Evolutionary conservation across 1,284 basidiomycete species (phyloP).

Genomic region (Microbotryomycetes sp.): DNA sequence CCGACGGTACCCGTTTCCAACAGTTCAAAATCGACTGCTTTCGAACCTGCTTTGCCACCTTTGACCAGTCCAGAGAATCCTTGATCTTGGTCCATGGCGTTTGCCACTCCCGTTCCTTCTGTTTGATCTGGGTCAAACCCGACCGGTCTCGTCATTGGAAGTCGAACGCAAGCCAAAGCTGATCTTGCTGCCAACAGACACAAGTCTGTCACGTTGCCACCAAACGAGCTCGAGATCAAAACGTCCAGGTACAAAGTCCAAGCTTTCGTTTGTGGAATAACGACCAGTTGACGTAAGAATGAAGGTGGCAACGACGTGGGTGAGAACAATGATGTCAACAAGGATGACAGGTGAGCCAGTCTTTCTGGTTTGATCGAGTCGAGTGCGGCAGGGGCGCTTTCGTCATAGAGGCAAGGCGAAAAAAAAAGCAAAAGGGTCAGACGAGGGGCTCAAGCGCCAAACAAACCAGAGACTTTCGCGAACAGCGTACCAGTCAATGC

Average conservation of each 20-base stretch:
- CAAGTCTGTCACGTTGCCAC: constrained; percentile 28
- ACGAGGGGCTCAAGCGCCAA: no score
- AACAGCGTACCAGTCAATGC: constrained; percentile 21
- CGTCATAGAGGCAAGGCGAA: neutral
- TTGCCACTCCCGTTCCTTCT: neutral
- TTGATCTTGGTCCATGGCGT: constrained; percentile 8
- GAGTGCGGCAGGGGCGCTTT: constrained; percentile 23
- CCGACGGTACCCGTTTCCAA: constrained; percentile 18
- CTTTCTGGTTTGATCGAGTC: constrained; percentile 18
- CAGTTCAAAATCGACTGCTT: constrained; percentile 32
- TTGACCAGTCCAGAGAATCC: constrained; percentile 31
- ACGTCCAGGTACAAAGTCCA: constrained; percentile 33
- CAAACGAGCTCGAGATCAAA: constrained; percentile 23
- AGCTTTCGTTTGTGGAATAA: constrained; percentile 22
- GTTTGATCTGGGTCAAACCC: constrained; percentile 16
- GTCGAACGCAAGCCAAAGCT: constrained; percentile 16
- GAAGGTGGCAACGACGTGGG: constrained; percentile 14
- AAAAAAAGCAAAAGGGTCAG: neutral
- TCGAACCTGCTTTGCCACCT: constrained; percentile 28
- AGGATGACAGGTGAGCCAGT: constrained; percentile 20
- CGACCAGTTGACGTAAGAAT: constrained; percentile 27
- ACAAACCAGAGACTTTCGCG: neutral
- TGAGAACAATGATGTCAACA: constrained; percentile 28
- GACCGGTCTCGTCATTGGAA: constrained; percentile 22
- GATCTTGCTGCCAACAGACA: constrained; percentile 23